Evolutionary conservation across 31 red algal species (phyloP).

Genomic region (Odonthalia washingtoniensis): DNA sequence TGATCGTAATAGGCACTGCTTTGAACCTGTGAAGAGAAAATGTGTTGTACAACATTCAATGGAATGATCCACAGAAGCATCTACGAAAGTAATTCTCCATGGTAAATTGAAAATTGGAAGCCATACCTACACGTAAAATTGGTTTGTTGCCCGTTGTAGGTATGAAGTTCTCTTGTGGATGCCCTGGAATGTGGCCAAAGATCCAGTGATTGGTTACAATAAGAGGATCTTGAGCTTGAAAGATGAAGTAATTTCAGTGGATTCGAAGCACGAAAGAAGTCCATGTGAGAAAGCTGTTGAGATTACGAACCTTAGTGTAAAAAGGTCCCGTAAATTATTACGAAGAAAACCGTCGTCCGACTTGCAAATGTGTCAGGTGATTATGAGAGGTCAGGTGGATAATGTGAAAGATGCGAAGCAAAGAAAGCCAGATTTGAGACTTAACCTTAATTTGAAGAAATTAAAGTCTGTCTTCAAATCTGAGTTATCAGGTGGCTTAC

Average conservation of each 20-base stretch:
- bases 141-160: background rate
- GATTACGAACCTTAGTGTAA: too few relatives aligned
- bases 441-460: background rate
- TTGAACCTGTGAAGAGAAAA: background rate
- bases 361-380: background rate
- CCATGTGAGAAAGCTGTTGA: background rate
- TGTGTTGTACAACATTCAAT: background rate
- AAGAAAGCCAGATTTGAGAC: background rate
- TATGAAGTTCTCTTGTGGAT: background rate
- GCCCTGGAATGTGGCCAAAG: background rate
- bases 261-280: background rate
- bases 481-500: constrained; percentile 1
- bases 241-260: background rate
- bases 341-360: background rate
- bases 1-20: background rate
- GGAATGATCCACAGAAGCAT: background rate
- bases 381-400: background rate
- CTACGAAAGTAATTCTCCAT: background rate
- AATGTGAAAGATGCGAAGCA: background rate
- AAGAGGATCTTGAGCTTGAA: background rate
- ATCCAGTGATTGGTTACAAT: background rate
- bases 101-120: background rate
- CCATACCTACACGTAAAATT: background rate
- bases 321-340: background rate
- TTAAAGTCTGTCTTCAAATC: background rate